These are phyloP conservation scores for Miscanthus lutarioriparius DNA, from an alignment of 176 grass and related monocot genomes.

Conservation along the genomic window DNA sequence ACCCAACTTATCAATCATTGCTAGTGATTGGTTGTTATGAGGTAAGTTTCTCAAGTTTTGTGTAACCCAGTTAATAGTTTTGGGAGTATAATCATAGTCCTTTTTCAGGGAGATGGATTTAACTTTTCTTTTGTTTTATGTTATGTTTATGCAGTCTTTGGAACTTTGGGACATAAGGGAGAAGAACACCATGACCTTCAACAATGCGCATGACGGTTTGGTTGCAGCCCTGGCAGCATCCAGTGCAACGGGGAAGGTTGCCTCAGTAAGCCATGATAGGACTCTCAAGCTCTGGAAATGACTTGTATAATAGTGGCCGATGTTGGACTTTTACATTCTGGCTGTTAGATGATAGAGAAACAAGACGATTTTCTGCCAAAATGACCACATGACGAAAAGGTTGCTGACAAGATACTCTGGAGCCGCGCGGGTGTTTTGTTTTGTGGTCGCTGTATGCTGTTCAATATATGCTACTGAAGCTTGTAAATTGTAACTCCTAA, in stretches of 20 bases:
- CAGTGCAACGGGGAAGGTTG: conserved; percentile 73
- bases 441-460: conserved; percentile 44
- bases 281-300: conserved; percentile 93
- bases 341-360: conserved; percentile 40
- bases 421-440: conserved; percentile 32
- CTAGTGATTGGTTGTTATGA: conserved; percentile 92
- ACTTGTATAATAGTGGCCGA: conserved; percentile 32
- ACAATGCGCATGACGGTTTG: conserved; percentile 72
- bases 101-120: neutral
- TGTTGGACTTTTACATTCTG: conserved; percentile 27
- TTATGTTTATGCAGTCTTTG: conserved; percentile 65
- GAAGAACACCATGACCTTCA: conserved; percentile 72
- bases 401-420: conserved; percentile 36
- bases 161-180: conserved; percentile 94
- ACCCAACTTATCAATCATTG: conserved; percentile 67
- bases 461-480: conserved; percentile 26
- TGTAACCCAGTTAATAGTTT: conserved; percentile 9
- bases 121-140: neutral
- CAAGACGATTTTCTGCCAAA: conserved; percentile 34
- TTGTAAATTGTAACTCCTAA: conserved; percentile 33
- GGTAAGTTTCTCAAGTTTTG: conserved; percentile 44
- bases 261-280: conserved; percentile 90
- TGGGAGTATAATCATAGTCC: neutral
- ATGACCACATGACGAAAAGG: conserved; percentile 39
- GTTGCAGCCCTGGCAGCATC: conserved; percentile 82